Conservation (phyloP, 371 early-diverging fungal genomes). For the Mortierella sp. region DNA sequence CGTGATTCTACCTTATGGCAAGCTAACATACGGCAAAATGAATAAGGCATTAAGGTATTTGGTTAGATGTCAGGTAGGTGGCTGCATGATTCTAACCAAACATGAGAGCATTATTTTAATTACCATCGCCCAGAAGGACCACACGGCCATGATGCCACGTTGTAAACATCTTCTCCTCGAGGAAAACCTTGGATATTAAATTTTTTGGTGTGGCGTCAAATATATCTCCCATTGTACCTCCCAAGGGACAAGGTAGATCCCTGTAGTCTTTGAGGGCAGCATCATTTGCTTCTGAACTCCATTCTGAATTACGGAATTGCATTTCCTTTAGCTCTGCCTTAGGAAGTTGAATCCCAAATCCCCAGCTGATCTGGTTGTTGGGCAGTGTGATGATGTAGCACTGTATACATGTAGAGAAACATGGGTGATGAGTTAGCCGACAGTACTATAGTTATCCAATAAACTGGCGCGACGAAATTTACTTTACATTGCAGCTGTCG, state of each 20-base stretch:
- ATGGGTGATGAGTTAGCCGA: too few relatives aligned
- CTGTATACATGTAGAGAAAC: background rate
- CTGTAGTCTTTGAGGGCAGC: constrained; percentile 13
- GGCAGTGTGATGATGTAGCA: constrained; percentile 14
- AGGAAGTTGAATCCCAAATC: constrained; percentile 6
- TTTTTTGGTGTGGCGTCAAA: constrained; percentile 20
- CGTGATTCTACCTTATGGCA: background rate
- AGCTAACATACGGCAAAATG: background rate
- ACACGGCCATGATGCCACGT: constrained; percentile 26
- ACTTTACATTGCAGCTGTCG: constrained; percentile 6
- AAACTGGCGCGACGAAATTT: too few relatives aligned
- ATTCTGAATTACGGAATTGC: constrained; percentile 28
- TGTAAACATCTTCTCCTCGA: constrained; percentile 32
- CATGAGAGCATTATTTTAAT: too few relatives aligned
- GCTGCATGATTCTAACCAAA: background rate
- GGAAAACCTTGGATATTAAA: constrained; percentile 24
- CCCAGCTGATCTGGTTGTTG: constrained; percentile 25
- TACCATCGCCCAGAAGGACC: constrained; percentile 41
- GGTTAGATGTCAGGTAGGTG: background rate
- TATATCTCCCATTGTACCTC: constrained; percentile 30
- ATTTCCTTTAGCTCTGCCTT: background rate
- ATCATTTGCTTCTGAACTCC: constrained; percentile 31
- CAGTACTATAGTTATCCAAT: background rate
- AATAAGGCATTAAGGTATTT: too few relatives aligned
- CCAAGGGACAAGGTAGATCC: constrained; percentile 6